Conservation (phyloP, 208 protist genomes). For the Leptomonas seymouri region DNA sequence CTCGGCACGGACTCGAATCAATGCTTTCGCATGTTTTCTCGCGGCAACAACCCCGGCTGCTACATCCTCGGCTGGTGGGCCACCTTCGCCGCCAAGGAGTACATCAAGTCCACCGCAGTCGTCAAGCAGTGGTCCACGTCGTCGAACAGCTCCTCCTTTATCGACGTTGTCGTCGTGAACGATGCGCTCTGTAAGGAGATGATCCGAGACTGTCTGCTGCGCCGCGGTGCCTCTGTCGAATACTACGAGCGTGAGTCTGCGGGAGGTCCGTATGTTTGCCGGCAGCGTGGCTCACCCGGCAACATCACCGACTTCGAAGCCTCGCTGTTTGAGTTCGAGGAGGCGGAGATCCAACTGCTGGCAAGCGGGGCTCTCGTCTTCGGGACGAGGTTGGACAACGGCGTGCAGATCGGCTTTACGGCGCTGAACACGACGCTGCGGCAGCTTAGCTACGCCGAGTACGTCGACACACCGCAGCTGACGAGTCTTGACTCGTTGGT, state of each 20-base stretch:
- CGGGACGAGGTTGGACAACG: conserved; percentile 27
- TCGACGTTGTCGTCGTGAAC: conserved; percentile 81
- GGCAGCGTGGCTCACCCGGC: conserved; percentile 87
- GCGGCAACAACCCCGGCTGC: conserved; percentile 63
- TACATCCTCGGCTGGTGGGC: conserved; percentile 87
- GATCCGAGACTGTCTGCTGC: conserved; percentile 87
- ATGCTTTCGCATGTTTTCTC: conserved; percentile 80
- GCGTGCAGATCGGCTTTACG: conserved; percentile 69
- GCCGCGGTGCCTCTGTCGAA: conserved; percentile 74
- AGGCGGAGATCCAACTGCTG: conserved; percentile 86
- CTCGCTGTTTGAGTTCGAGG: conserved; percentile 86
- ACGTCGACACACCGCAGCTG: conserved; percentile 74
- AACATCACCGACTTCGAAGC: conserved; percentile 92
- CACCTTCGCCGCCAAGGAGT: conserved; percentile 70
- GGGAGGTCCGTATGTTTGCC: conserved; percentile 64
- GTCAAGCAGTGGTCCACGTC: conserved; percentile 66
- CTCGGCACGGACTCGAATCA: conserved; percentile 66
- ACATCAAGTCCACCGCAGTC: conserved; percentile 86
- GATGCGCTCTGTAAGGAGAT: conserved; percentile 84
- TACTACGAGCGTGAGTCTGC: conserved; percentile 64
- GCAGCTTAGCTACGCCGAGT: conserved; percentile 76
- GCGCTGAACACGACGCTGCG: conserved; percentile 88
- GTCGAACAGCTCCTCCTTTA: conserved; percentile 1
- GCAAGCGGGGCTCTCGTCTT: conserved; percentile 68
- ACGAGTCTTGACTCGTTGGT: conserved; percentile 78